Evolutionary conservation across 2,329 filamentous ascomycete genomes (phyloP).

Genomic region (Pseudogymnoascus sp.): DNA sequence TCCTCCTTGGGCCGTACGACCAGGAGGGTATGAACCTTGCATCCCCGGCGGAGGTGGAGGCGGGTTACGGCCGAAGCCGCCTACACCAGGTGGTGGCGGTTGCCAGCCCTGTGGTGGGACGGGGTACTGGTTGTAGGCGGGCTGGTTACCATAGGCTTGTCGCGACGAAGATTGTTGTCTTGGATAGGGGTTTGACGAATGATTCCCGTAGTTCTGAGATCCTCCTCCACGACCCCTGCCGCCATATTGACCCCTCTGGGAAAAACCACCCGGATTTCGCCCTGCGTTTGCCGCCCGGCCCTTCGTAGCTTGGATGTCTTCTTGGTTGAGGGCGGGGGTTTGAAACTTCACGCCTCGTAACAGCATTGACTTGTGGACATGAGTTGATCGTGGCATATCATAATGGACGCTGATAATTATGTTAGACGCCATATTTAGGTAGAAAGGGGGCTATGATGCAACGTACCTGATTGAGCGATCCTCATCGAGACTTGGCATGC

Average conservation of each 20-base stretch:
- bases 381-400: constrained; percentile 63
- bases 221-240: constrained; percentile 34
- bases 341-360: constrained; percentile 73
- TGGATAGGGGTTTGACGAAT: constrained; percentile 36
- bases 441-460: background rate
- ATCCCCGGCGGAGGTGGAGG: constrained; percentile 37
- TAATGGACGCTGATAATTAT: constrained; percentile 62
- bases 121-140: constrained; percentile 21
- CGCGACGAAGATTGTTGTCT: background rate
- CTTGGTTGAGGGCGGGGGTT: constrained; percentile 60
- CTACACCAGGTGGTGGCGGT: constrained; percentile 38
- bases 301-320: constrained; percentile 67
- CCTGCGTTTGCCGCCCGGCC: constrained; percentile 56
- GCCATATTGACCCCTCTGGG: background rate
- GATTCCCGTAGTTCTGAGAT: constrained; percentile 29
- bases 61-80: constrained; percentile 36
- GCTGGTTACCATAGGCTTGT: constrained; percentile 14
- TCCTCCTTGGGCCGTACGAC: constrained; percentile 16
- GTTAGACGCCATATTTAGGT: constrained; percentile 19
- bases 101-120: constrained; percentile 30
- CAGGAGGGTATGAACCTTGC: constrained; percentile 15
- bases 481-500: constrained; percentile 70
- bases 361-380: constrained; percentile 88
- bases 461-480: constrained; percentile 78
- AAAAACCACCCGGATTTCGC: constrained; percentile 56